A percentile compares a stretch with the other conserved stretches of the same genome.
Evolutionary conservation across 164 flowering plant species (phyloP).

Genomic region (Dillenia suffruticosa): DNA sequence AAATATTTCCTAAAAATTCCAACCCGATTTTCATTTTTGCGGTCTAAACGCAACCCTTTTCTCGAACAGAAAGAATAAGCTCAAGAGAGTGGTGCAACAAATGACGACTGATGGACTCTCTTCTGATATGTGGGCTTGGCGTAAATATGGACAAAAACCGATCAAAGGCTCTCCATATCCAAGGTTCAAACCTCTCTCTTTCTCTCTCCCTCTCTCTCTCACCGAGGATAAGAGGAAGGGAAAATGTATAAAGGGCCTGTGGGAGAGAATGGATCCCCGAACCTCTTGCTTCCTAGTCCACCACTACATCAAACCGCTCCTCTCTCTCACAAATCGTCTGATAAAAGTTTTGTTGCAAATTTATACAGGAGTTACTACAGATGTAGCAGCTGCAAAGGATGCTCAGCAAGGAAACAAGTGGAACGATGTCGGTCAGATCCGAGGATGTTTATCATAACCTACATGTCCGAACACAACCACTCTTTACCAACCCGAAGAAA

Average conservation of each 20-base stretch:
- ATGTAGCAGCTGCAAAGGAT: constrained; percentile 54
- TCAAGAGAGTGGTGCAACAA: constrained; percentile 34
- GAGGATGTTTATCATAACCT: constrained; percentile 21
- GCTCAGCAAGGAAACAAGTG: constrained; percentile 54
- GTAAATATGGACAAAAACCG: constrained; percentile 65
- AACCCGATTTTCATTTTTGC: neutral
- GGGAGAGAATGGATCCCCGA: too few relatives aligned
- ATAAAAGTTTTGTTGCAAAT: too few relatives aligned
- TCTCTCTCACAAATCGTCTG: too few relatives aligned
- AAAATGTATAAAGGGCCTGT: too few relatives aligned
- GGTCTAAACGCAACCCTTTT: neutral
- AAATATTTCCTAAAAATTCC: neutral
- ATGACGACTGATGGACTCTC: constrained; percentile 28
- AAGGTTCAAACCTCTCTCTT: constrained; percentile 23
- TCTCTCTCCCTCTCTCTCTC: too few relatives aligned
- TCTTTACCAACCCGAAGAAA: constrained; percentile 23
- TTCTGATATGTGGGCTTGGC: constrained; percentile 60
- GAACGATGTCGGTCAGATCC: constrained; percentile 28
- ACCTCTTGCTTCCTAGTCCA: too few relatives aligned
- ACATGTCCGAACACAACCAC: constrained; percentile 32
- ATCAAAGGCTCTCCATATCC: constrained; percentile 67
- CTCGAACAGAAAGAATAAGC: constrained; percentile 34
- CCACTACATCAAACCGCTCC: too few relatives aligned
- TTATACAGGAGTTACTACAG: constrained; percentile 54
- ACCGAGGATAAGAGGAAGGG: too few relatives aligned